These are phyloP conservation scores for Saccharum spontaneum DNA, from an alignment of 176 grass and related monocot species.

Conservation along the genomic window DNA sequence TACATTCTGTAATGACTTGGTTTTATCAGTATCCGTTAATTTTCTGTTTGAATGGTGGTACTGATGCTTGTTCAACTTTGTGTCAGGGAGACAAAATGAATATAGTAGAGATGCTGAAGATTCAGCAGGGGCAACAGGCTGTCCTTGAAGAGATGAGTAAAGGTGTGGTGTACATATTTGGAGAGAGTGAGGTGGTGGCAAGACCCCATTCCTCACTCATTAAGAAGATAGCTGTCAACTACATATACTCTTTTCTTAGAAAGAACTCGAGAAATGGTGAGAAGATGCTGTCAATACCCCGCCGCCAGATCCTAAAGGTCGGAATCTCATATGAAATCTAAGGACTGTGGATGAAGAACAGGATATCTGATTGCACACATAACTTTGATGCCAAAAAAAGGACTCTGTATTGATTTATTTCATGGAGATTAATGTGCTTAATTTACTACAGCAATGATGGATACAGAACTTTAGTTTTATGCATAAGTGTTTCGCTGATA, in stretches of 20 bases:
- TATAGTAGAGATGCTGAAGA: constrained; percentile 34
- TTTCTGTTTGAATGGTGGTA: background rate
- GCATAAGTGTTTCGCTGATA: background rate
- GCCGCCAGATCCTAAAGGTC: constrained; percentile 42
- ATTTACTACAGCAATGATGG: background rate
- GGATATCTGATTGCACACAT: background rate
- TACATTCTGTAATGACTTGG: background rate
- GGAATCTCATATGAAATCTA: constrained; percentile 52
- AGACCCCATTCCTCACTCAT: constrained; percentile 19
- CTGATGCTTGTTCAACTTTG: background rate
- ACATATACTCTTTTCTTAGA: constrained; percentile 42
- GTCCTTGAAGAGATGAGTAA: constrained; percentile 32
- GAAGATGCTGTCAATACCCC: constrained; percentile 36
- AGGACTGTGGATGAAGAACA: background rate
- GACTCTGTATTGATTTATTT: background rate
- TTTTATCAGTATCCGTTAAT: background rate
- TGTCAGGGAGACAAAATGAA: constrained; percentile 27
- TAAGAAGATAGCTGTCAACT: constrained; percentile 37
- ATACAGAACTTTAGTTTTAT: background rate
- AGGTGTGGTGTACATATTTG: constrained; percentile 48
- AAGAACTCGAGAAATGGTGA: constrained; percentile 42
- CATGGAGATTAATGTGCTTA: background rate
- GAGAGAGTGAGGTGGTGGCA: constrained; percentile 45
- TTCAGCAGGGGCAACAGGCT: constrained; percentile 26
- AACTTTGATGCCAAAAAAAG: background rate